Evolutionary conservation across 306 rosid species (phyloP).

Genomic region (Quercus berberidifolia): DNA sequence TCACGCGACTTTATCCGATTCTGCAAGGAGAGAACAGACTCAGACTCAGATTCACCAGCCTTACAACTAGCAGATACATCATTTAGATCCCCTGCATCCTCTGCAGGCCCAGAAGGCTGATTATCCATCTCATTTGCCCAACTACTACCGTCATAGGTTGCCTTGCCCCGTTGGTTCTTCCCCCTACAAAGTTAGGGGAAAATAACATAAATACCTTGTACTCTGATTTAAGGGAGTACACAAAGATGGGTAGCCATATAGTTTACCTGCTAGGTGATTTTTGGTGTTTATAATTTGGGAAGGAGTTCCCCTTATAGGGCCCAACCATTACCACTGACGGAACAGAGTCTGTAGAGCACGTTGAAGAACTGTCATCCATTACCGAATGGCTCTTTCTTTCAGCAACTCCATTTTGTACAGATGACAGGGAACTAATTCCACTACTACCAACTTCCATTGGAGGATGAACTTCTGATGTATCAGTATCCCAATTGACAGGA

Average conservation of each 20-base stretch:
- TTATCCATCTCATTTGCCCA: conserved; percentile 64
- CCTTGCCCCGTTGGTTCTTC: conserved; percentile 53
- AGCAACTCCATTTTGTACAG: conserved; percentile 54
- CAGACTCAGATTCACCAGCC: conserved; percentile 51
- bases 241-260: conserved; percentile 13
- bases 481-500: conserved; percentile 92
- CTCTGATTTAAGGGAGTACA: background rate
- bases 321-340: conserved; percentile 73
- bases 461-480: conserved; percentile 87
- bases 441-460: conserved; percentile 59
- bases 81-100: conserved; percentile 37
- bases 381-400: conserved; percentile 60
- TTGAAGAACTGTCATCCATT: conserved; percentile 97
- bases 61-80: conserved; percentile 52
- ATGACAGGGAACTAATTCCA: conserved; percentile 48
- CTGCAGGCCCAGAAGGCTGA: conserved; percentile 56
- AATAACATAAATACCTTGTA: conserved; percentile 10
- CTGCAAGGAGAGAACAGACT: conserved; percentile 41
- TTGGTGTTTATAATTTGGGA: conserved; percentile 54
- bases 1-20: conserved; percentile 57
- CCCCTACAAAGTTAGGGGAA: conserved; percentile 53
- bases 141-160: conserved; percentile 40
- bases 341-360: conserved; percentile 91
- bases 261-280: conserved; percentile 71
- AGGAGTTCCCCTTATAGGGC: conserved; percentile 46